phyloP scores from a whole-genome alignment of 139 green algal genomes.

The Bryopsis sp. region DNA sequence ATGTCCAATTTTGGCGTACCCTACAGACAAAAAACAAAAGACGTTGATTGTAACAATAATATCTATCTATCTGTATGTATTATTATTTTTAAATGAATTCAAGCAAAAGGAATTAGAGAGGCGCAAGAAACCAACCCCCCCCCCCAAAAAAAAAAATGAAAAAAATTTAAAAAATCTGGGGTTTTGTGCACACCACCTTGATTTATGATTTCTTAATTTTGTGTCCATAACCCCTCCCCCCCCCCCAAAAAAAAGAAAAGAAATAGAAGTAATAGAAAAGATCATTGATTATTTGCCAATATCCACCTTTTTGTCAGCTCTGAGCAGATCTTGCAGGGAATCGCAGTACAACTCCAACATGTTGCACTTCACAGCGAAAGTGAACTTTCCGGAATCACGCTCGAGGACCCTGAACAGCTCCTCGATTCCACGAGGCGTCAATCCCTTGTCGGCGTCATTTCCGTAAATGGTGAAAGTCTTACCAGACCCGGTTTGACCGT shows the following conservation, averaged over 20 bases:
- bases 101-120: too few relatives aligned
- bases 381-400: slow-evolving; percentile 67
- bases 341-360: slow-evolving; percentile 98
- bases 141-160: too few relatives aligned
- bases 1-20: slow-evolving; percentile 82
- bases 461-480: slow-evolving; percentile 94
- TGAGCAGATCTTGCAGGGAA: slow-evolving; percentile 74
- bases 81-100: too few relatives aligned
- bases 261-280: too few relatives aligned
- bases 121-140: too few relatives aligned
- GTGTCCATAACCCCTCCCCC: too few relatives aligned
- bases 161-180: background rate
- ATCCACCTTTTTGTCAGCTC: slow-evolving; percentile 25
- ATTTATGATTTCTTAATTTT: too few relatives aligned
- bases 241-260: too few relatives aligned
- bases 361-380: slow-evolving; percentile 69
- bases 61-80: too few relatives aligned
- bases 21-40: background rate
- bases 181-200: background rate
- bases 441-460: slow-evolving; percentile 48
- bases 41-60: background rate
- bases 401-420: slow-evolving; percentile 79
- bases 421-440: slow-evolving; percentile 76
- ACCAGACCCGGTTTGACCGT: slow-evolving; percentile 61
- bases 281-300: too few relatives aligned